phyloP scores from a whole-genome alignment of 1,284 basidiomycete species.

The Exsudoporus floridanus region DNA sequence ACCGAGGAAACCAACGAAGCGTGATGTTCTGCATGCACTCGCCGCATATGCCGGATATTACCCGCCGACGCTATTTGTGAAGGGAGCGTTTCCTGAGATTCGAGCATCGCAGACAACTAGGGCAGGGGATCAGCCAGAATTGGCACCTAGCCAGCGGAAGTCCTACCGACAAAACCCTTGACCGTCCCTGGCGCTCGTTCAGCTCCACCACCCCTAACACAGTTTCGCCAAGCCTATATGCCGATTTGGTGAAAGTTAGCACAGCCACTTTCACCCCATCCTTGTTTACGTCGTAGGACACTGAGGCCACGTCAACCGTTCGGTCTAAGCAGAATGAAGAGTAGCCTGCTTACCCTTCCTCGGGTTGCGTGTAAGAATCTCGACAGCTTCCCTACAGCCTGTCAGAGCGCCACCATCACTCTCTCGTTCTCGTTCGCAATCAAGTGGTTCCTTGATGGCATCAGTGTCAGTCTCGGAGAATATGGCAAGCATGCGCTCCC shows the following conservation, averaged over 20 bases:
- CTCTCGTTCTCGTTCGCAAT: slow-evolving; percentile 38
- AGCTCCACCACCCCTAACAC: slow-evolving; percentile 85
- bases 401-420: slow-evolving; percentile 48
- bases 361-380: slow-evolving; percentile 84
- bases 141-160: neutral
- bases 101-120: slow-evolving; percentile 80
- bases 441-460: slow-evolving; percentile 34
- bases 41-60: slow-evolving; percentile 50
- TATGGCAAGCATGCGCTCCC: slow-evolving; percentile 46
- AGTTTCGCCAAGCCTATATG: slow-evolving; percentile 87
- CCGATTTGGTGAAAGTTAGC: slow-evolving; percentile 87
- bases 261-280: slow-evolving; percentile 85
- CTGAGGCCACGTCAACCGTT: slow-evolving; percentile 39
- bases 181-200: slow-evolving; percentile 60
- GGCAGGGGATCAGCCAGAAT: slow-evolving; percentile 2
- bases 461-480: slow-evolving; percentile 39
- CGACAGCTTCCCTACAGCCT: slow-evolving; percentile 86
- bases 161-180: slow-evolving; percentile 73
- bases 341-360: slow-evolving; percentile 65
- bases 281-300: slow-evolving; percentile 91
- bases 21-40: slow-evolving; percentile 82
- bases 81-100: slow-evolving; percentile 82
- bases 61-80: slow-evolving; percentile 45
- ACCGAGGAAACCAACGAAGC: slow-evolving; percentile 70
- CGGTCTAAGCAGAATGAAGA: neutral